Evolutionary conservation across 169 alveolate genomes (phyloP).

Genomic region (Blepharisma undulans): DNA sequence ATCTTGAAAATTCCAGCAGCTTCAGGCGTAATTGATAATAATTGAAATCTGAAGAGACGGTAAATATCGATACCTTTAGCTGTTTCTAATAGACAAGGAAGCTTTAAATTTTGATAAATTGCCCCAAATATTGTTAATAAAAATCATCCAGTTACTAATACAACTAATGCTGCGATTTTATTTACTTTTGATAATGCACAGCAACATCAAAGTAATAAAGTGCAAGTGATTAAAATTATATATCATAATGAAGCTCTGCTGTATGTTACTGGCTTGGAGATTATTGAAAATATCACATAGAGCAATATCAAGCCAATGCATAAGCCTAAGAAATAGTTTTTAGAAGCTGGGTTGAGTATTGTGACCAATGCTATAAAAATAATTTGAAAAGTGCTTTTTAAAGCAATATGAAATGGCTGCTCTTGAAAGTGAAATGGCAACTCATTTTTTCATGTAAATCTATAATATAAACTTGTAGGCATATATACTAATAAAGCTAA

Average conservation of each 20-base stretch:
- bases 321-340: background rate
- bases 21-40: background rate
- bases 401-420: background rate
- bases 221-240: background rate
- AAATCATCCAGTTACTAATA: background rate
- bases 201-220: background rate
- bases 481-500: background rate
- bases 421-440: background rate
- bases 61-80: background rate
- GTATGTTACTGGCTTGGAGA: background rate
- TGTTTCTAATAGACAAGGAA: background rate
- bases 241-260: background rate
- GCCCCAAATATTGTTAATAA: background rate
- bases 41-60: background rate
- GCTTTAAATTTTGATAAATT: background rate
- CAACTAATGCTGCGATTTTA: background rate
- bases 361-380: background rate
- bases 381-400: background rate
- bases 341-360: background rate
- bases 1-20: background rate
- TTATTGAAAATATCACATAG: background rate
- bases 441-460: background rate
- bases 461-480: background rate
- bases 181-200: background rate
- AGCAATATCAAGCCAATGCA: background rate